These are phyloP conservation scores for Salix arbutifolia DNA, from an alignment of 345 rosid genomes.

Conservation along the genomic window DNA sequence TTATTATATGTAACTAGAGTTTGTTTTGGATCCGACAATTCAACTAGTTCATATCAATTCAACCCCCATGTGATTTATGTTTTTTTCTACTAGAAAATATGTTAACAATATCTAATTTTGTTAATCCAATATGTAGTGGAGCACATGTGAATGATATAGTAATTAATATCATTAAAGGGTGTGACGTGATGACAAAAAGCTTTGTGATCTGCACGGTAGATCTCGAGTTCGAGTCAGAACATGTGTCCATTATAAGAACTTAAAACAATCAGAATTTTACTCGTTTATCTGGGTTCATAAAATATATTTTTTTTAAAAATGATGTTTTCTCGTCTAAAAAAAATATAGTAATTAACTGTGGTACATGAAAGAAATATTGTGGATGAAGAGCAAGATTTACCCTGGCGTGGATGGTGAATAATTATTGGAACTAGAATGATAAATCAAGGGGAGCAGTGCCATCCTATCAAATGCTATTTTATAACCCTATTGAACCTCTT, in stretches of 20 bases:
- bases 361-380: neutral
- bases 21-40: fast-evolving
- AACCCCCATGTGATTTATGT: no score
- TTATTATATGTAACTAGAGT: no score
- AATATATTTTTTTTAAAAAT: no score
- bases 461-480: neutral
- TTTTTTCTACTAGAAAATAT: no score
- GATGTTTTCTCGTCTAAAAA: fast-evolving
- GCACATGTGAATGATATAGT: no score
- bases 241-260: fast-evolving
- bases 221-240: no score
- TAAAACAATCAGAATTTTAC: no score
- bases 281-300: fast-evolving
- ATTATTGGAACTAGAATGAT: neutral
- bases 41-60: no score
- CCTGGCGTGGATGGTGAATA: neutral
- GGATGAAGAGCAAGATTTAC: neutral
- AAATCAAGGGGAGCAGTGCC: neutral
- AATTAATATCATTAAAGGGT: no score
- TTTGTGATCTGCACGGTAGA: fast-evolving
- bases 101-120: no score
- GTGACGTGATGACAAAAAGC: no score
- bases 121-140: no score
- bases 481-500: neutral
- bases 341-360: neutral